Evolutionary conservation across 176 grass and related monocot species (phyloP), one percentile per base, ranked within the genome.

Genomic region (Eleusine indica): DNA sequence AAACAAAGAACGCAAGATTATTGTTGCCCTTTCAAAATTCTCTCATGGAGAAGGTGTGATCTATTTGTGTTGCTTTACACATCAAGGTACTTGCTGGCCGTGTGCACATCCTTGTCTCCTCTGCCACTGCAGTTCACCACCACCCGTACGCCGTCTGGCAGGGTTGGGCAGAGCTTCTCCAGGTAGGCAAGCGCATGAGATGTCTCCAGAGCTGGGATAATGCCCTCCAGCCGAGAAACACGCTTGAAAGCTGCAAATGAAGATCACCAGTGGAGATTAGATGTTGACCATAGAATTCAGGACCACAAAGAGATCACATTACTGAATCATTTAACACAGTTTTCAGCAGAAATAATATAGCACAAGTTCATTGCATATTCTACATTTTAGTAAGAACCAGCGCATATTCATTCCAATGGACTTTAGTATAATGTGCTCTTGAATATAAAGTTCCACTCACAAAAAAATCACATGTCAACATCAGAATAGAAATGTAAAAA

Each of bases 51-150:
- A 76, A 75, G 15, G 38, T 17, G 15, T 48, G 17, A 44, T 87
- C 25, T 25, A 25, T 28, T 62, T 21, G 17, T 25, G 17, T 25
- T 42, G 58, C 42, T 82, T 68, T 89, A 99, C 58, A 99, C 68
- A 13, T 99, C 76, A 85, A 99, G 96, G 71, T 87, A 85, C 72
- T 99, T 99, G 80, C 91, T 92, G 66, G 96, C 96, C 3, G 93
- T 99, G 80, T 99, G 96, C 48, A 99, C 96, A 78, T 96, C 96
- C 89, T 99, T 99, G 77, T 99, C 96, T 18, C 96, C 96, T 68
- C 93, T 87, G 37, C 96, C 96, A 14, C 96, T 99, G 83, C 96
- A 99, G 78, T 76, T 94, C 46, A 99, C 4, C 30, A 99, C 93
- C 18, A 99, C 83, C 81, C 94, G 92, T 16, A 70, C 76, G 6